A percentile compares a stretch with the other conserved stretches of the same genome.
Conservation (phyloP, 345 rosid genomes). For the Rhodomyrtus tomentosa region DNA sequence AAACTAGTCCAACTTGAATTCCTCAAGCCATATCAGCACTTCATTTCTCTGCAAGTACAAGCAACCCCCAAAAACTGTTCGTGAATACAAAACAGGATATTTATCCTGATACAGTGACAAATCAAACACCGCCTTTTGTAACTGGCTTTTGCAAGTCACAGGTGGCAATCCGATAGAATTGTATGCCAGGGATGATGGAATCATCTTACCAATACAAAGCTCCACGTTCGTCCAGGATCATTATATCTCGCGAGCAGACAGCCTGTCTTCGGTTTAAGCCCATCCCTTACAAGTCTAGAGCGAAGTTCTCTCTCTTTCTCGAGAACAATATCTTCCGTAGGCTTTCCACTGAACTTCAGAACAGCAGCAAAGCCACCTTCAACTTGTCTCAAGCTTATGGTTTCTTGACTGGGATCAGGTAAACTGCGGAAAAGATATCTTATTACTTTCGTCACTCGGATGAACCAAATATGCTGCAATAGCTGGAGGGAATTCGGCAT, state of each 20-base stretch:
- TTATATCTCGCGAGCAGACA: constrained; percentile 85
- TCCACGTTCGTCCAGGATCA: constrained; percentile 80
- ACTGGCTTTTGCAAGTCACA: neutral
- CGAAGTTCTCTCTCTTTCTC: constrained; percentile 52
- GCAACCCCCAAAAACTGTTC: neutral
- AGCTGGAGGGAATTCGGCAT: neutral
- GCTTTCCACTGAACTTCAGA: constrained; percentile 75
- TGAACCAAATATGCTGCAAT: neutral
- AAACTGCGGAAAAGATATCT: constrained; percentile 31
- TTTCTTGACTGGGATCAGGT: constrained; percentile 56
- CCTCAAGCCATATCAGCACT: constrained; percentile 7
- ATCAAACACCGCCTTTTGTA: neutral
- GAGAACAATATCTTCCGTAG: constrained; percentile 45
- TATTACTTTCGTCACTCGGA: neutral
- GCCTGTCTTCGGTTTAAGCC: constrained; percentile 52
- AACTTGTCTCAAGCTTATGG: constrained; percentile 43
- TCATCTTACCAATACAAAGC: constrained; percentile 47
- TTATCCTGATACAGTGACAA: neutral
- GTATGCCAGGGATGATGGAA: neutral
- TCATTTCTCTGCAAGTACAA: neutral
- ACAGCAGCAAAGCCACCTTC: constrained; percentile 76
- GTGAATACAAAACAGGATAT: neutral
- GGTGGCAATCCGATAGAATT: neutral
- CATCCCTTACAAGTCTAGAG: constrained; percentile 40
- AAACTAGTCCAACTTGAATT: neutral